A percentile compares a stretch with the other conserved stretches of the same genome.
These are phyloP conservation scores for Termitomyces sp. DNA, from an alignment of 768 basidiomycete genomes.

Conservation along the genomic window DNA sequence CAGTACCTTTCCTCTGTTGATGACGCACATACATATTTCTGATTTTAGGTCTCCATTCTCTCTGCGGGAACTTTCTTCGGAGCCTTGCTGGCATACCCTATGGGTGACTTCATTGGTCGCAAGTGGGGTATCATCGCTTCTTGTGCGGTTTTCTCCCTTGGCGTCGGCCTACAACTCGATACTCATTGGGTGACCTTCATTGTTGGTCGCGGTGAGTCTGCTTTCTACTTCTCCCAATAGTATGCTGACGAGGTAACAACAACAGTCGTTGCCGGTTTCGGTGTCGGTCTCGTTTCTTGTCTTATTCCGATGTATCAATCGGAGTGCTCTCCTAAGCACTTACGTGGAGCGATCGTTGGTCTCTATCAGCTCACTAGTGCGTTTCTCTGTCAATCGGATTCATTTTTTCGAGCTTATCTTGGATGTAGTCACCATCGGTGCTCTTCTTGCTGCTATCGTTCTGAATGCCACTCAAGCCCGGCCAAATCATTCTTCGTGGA, in stretches of 20 bases:
- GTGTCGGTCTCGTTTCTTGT: conserved; percentile 74
- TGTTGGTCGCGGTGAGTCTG: conserved; percentile 19
- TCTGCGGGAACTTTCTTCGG: conserved; percentile 89
- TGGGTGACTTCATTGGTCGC: conserved; percentile 45
- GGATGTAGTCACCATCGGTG: conserved; percentile 65
- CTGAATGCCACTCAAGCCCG: conserved; percentile 58
- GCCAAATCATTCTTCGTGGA: conserved; percentile 43
- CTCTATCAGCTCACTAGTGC: conserved; percentile 24
- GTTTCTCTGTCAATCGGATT: neutral
- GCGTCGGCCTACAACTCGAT: conserved; percentile 55
- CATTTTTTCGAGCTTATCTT: conserved; percentile 37
- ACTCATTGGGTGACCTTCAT: conserved; percentile 21
- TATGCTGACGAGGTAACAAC: conserved; percentile 23
- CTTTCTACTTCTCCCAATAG: neutral
- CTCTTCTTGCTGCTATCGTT: conserved; percentile 65
- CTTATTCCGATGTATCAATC: conserved; percentile 49
- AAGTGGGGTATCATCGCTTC: conserved; percentile 56
- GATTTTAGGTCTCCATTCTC: conserved; percentile 46
- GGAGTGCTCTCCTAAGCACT: conserved; percentile 63
- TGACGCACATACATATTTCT: neutral
- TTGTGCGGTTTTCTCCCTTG: conserved; percentile 55
- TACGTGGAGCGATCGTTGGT: conserved; percentile 65
- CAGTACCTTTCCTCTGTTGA: neutral
- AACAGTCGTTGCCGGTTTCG: conserved; percentile 67
- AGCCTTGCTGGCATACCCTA: conserved; percentile 41